A percentile compares a stretch with the other conserved stretches of the same genome.
These are phyloP conservation scores for Aulographum hederae DNA, from an alignment of 2,329 filamentous ascomycete species.

Conservation along the genomic window DNA sequence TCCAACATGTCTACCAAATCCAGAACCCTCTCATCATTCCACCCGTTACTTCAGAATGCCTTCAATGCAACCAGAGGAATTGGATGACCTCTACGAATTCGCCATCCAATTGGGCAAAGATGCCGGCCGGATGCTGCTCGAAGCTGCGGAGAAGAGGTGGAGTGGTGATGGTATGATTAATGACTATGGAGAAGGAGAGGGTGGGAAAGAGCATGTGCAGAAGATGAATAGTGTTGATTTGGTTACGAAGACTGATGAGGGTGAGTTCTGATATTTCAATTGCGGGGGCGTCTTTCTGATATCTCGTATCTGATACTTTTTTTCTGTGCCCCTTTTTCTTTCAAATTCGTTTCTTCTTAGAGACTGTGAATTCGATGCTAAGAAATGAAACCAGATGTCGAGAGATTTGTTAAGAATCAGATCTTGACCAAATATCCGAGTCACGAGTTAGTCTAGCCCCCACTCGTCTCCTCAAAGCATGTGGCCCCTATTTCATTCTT, in stretches of 20 bases:
- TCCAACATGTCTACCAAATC: too few relatives aligned
- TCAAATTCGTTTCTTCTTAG: too few relatives aligned
- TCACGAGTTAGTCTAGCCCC: slow-evolving; percentile 37
- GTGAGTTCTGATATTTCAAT: too few relatives aligned
- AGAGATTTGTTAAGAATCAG: slow-evolving; percentile 45
- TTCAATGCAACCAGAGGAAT: slow-evolving; percentile 19
- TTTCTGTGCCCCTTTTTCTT: too few relatives aligned
- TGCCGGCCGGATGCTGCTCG: slow-evolving; percentile 49
- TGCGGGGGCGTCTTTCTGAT: slow-evolving; percentile 3
- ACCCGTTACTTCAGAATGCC: too few relatives aligned
- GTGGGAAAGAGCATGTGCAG: slow-evolving; percentile 31
- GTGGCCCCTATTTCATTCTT: background rate
- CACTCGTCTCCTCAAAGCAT: background rate
- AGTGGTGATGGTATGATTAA: slow-evolving; percentile 5
- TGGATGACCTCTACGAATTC: slow-evolving; percentile 51
- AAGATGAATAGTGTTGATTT: slow-evolving; percentile 64
- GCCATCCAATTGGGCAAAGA: slow-evolving; percentile 51
- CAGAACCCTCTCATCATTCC: too few relatives aligned
- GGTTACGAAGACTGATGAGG: slow-evolving; percentile 59
- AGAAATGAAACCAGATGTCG: slow-evolving; percentile 49
- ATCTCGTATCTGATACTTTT: too few relatives aligned
- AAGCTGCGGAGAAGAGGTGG: slow-evolving; percentile 41
- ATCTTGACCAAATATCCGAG: slow-evolving; percentile 42
- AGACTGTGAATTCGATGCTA: too few relatives aligned
- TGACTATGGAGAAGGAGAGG: slow-evolving; percentile 10